Base-by-base conservation (phyloP, 495 filamentous ascomycete species). In the Penicillium daleae region DNA sequence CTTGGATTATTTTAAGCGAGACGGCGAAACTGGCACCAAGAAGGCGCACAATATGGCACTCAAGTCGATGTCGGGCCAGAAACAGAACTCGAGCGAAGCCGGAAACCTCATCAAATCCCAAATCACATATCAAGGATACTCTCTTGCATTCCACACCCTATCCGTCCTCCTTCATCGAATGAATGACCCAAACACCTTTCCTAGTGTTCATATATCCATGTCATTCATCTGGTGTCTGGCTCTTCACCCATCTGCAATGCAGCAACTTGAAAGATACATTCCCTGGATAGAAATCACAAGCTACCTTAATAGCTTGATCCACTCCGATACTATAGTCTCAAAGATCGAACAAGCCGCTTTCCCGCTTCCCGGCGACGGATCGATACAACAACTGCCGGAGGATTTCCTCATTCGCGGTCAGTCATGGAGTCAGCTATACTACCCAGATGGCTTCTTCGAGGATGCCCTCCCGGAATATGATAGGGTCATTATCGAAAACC, bases 371-470 rank as follows among this genome's bases (percentile, higher is more conserved):
- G n/a, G n/a, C 3, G 82, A 86, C 46, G 83, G 79, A 12, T 51
- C 55, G 10, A 77, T 68, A 9, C 78, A 84, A 22, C 92, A 91
- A 6, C 70, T 97, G 0, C 88, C 91, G 0, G 95, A 97, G 62
- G 94, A 99, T 64, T 97, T 86, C 61, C 79, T 87, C 0, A 86
- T 96, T 58, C 84, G 89, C 6, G 94, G 93, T 0, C 83, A 93
- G 19, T 68, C 88, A 4, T 96, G 89, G 86, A 84, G 84, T 4
- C 82, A 87, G 40, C 69, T 75, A 10, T 90, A 92, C 59, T 95
- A 87, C 58, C 91, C 91, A 0, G 62, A 77, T 1, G 71, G 78
- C 2, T 97, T 89, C 82, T 97, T 97, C 67, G 71, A 80, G 4
- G 82, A 84, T 55, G 83, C 87, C 13, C 83, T 83, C 62, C 82